These are phyloP conservation scores for Mucor indicus DNA, from an alignment of 371 early-diverging fungal genomes.

Conservation along the genomic window DNA sequence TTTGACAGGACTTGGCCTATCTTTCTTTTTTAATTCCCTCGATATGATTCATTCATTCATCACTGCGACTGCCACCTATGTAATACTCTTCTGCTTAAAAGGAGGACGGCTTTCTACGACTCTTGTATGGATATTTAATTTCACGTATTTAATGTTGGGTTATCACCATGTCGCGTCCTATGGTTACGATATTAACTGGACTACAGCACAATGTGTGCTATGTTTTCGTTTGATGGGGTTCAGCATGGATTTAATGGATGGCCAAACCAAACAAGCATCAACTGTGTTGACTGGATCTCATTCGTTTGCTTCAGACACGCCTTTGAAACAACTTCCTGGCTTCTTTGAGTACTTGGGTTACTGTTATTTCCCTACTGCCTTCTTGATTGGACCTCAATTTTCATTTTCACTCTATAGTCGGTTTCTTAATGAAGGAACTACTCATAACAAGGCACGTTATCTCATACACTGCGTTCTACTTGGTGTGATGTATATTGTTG, in stretches of 20 bases:
- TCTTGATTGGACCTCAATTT: slow-evolving; percentile 72
- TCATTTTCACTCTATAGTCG: slow-evolving; percentile 61
- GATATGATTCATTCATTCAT: slow-evolving; percentile 55
- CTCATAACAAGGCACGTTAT: slow-evolving; percentile 6
- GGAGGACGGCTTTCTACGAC: slow-evolving; percentile 28
- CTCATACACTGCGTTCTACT: slow-evolving; percentile 40
- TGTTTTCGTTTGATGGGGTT: slow-evolving; percentile 69
- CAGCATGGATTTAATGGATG: slow-evolving; percentile 63
- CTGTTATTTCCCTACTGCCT: slow-evolving; percentile 61
- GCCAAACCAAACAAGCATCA: slow-evolving; percentile 6
- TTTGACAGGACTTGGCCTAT: slow-evolving; percentile 45
- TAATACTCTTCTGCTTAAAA: slow-evolving; percentile 33
- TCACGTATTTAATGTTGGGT: slow-evolving; percentile 49
- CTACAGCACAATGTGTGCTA: slow-evolving; percentile 69
- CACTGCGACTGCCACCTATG: slow-evolving; percentile 51
- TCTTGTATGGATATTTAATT: slow-evolving; percentile 55
- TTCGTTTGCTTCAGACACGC: slow-evolving; percentile 31
- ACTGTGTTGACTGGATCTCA: slow-evolving; percentile 15
- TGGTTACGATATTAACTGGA: slow-evolving; percentile 64
- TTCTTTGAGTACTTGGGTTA: slow-evolving; percentile 55
- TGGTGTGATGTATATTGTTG: slow-evolving; percentile 47
- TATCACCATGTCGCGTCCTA: slow-evolving; percentile 51
- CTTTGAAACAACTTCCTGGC: slow-evolving; percentile 40
- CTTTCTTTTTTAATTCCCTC: slow-evolving; percentile 53
- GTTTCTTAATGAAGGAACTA: slow-evolving; percentile 27